These are phyloP conservation scores for Hansenula anomala DNA, from an alignment of 1,139 yeast species.

Conservation along the genomic window DNA sequence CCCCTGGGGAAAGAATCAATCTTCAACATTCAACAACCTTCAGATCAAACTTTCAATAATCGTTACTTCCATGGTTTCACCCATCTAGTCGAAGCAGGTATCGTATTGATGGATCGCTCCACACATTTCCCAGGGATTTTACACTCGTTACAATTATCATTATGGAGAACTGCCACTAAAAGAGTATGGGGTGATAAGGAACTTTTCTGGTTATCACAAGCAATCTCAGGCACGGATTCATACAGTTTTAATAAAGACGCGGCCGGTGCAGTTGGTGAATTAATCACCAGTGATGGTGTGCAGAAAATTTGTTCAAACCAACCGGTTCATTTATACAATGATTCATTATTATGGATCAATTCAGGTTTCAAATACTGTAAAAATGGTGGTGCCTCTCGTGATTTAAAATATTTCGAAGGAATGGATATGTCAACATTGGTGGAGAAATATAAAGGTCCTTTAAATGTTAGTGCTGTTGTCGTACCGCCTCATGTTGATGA, in stretches of 20 bases:
- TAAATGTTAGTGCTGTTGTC: slow-evolving; percentile 24
- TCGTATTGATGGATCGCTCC: slow-evolving; percentile 39
- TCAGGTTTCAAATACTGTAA: slow-evolving; percentile 65
- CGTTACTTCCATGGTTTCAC: slow-evolving; percentile 26
- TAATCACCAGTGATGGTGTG: no score
- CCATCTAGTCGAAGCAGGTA: slow-evolving; percentile 51
- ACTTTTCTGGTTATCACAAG: slow-evolving; percentile 56
- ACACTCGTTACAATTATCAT: slow-evolving; percentile 37
- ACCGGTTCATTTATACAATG: slow-evolving; percentile 58
- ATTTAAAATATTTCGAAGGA: slow-evolving; percentile 25
- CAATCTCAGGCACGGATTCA: slow-evolving; percentile 47
- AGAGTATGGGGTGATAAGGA: slow-evolving; percentile 63
- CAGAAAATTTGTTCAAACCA: slow-evolving; percentile 54
- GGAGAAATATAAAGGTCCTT: slow-evolving; percentile 17
- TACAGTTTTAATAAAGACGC: slow-evolving; percentile 40
- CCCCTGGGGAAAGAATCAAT: slow-evolving; percentile 36
- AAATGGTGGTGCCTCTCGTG: slow-evolving; percentile 32
- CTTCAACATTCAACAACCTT: slow-evolving; percentile 24
- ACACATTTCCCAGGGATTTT: slow-evolving; percentile 39
- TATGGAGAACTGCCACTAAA: slow-evolving; percentile 34
- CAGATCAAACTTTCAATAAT: slow-evolving; percentile 25
- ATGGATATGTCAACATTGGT: slow-evolving; percentile 23
- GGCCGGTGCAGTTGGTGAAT: slow-evolving; percentile 48
- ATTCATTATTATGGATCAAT: slow-evolving; percentile 55
- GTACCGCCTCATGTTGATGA: slow-evolving; percentile 23